These are phyloP conservation scores for Nevesoporus exiguus DNA, from an alignment of 768 basidiomycete genomes.

Conservation along the genomic window DNA sequence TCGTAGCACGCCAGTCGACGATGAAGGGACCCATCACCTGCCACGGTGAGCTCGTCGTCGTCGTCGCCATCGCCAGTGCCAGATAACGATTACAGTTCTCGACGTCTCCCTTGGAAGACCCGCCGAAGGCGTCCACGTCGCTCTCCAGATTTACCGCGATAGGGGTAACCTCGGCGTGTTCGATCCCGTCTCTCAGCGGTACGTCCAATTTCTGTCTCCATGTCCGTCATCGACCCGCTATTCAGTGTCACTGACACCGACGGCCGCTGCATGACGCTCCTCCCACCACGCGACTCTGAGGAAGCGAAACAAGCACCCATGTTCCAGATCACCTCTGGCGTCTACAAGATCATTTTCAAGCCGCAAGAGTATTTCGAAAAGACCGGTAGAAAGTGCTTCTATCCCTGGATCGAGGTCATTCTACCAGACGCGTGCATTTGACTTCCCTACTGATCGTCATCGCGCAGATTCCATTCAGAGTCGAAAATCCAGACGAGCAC, in stretches of 20 bases:
- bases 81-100: conserved; percentile 53
- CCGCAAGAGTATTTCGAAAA: conserved; percentile 78
- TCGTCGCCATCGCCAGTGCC: not conserved
- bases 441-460: conserved; percentile 6
- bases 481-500: conserved; percentile 72
- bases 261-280: conserved; percentile 78
- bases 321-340: conserved; percentile 40
- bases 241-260: conserved; percentile 74
- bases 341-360: conserved; percentile 85
- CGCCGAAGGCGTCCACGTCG: conserved; percentile 63
- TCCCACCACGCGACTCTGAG: conserved; percentile 51
- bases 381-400: conserved; percentile 67
- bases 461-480: conserved; percentile 70
- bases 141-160: conserved; percentile 51
- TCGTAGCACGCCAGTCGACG: conserved; percentile 26
- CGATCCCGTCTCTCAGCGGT: conserved; percentile 61
- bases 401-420: conserved; percentile 88
- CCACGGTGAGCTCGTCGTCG: conserved; percentile 54
- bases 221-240: not conserved
- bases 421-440: not conserved
- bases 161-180: conserved; percentile 43
- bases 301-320: conserved; percentile 41
- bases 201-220: conserved; percentile 5
- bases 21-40: conserved; percentile 86
- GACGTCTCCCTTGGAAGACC: conserved; percentile 84